Base-by-base conservation (phyloP, 78 protist species). In the Speleostelium caveatum region DNA sequence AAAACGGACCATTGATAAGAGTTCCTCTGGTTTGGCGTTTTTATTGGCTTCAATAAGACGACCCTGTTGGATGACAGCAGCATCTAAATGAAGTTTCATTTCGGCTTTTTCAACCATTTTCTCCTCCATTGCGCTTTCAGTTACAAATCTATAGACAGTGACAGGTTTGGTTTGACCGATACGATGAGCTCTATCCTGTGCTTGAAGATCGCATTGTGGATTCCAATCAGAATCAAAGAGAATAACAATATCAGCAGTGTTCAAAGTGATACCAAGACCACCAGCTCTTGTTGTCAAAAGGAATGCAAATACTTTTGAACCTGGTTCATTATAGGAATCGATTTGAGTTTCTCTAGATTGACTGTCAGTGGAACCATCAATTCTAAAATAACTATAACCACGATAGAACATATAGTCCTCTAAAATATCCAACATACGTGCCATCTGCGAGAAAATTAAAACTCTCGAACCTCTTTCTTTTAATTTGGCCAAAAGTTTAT, bases 131-230 rank as follows among this genome's bases (percentile, higher is more conserved):
- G 91, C 67, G 28, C 24, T 39, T 61, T 86, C 86, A 22, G 98
- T 90, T 51, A 98, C 93, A 66, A 98, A 91, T 39, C 99, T 94
- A 73, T 94, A 97, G 56, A 97, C 98, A 24, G 76, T 39, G 14
- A 98, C 99, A 16, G 97, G 97, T 72, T 95, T 96, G 62, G 74
- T 96, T 95, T 98, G 99, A 39, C 99, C 99, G 35, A 99, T 99
- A 3, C 99, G 98, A 73, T 99, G 99, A 16, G 97, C 98, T 2
- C 99, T 86, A 78, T 99, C 99, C 95, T 92, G 94, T 3, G 99
- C 99, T 60, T 99, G 99, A 61, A 99, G 96, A 62, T 99, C 99
- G 56, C 67, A 75, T 73, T 96, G 98, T 12, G 99, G 98, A 63
- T 97, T 97, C 99, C 99, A 99, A 86, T 99, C 99, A 19, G 94